These are phyloP conservation scores for Microstroma glucosiphilum DNA, from an alignment of 1,284 basidiomycete species.

Conservation along the genomic window DNA sequence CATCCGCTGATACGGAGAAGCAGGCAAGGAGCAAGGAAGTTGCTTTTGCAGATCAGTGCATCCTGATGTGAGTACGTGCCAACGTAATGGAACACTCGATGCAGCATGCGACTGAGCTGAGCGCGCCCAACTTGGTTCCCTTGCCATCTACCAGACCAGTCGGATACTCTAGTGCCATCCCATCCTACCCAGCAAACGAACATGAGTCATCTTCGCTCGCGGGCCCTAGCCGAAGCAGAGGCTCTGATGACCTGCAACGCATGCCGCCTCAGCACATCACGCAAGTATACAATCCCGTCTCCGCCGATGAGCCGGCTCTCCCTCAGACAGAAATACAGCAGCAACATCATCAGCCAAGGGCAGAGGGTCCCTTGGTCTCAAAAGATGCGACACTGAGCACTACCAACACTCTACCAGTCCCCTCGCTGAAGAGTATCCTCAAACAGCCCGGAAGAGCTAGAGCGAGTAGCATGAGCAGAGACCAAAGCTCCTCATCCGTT, in stretches of 20 bases:
- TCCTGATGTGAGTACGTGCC: neutral
- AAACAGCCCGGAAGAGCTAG: neutral
- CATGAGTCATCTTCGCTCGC: neutral
- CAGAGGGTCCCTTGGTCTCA: neutral
- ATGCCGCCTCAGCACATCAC: neutral
- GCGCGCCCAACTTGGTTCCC: neutral
- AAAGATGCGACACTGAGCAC: neutral
- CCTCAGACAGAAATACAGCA: too few relatives aligned
- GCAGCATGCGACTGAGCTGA: neutral
- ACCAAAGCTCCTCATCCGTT: neutral
- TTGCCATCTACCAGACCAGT: neutral
- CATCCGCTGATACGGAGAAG: neutral
- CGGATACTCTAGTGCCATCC: neutral
- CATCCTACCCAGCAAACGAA: neutral
- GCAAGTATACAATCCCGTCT: neutral
- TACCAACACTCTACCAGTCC: neutral
- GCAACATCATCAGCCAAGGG: too few relatives aligned
- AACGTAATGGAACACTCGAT: neutral
- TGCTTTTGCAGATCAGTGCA: neutral
- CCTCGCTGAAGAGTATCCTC: neutral
- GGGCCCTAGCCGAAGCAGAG: neutral
- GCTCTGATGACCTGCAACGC: neutral
- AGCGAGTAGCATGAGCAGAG: neutral
- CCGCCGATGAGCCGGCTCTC: neutral
- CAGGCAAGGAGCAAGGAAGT: neutral